Conservation (phyloP, 2,329 filamentous ascomycete genomes). For the Bisporella sp. region DNA sequence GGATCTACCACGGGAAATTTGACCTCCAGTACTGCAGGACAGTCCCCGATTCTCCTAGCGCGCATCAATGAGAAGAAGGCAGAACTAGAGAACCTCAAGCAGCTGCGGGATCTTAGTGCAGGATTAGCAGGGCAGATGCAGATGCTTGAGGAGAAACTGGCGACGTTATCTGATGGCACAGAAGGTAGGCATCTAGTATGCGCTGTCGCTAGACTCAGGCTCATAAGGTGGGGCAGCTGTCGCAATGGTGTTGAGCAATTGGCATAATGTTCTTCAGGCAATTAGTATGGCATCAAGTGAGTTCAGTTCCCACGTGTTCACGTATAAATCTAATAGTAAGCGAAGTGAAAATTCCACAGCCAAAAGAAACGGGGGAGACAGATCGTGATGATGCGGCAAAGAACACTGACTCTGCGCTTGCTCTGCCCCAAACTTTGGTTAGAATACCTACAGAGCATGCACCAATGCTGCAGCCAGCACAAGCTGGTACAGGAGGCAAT, state of each 20-base stretch:
- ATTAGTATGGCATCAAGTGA: slow-evolving; percentile 82
- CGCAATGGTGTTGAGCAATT: slow-evolving; percentile 77
- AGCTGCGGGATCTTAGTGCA: slow-evolving; percentile 71
- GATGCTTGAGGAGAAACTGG: slow-evolving; percentile 68
- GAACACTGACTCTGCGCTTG: slow-evolving; percentile 31
- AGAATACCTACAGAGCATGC: slow-evolving; percentile 78
- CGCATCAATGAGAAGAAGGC: slow-evolving; percentile 82
- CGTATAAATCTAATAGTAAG: too few species aligned
- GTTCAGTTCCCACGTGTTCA: slow-evolving; percentile 22
- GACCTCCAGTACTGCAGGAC: slow-evolving; percentile 41
- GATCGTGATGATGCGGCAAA: slow-evolving; percentile 29
- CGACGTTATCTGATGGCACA: slow-evolving; percentile 72
- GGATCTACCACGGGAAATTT: slow-evolving; percentile 39
- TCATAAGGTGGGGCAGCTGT: slow-evolving; percentile 49
- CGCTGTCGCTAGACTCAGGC: neutral
- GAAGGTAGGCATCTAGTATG: slow-evolving; percentile 48
- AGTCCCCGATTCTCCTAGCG: slow-evolving; percentile 63
- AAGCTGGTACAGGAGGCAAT: slow-evolving; percentile 8
- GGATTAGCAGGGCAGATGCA: slow-evolving; percentile 79
- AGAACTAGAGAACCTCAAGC: slow-evolving; percentile 71
- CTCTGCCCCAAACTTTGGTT: slow-evolving; percentile 74
- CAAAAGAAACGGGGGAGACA: slow-evolving; percentile 34
- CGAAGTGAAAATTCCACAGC: slow-evolving; percentile 62
- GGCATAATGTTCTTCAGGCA: slow-evolving; percentile 78
- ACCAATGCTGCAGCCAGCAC: slow-evolving; percentile 44